Evolutionary conservation across 306 rosid genomes (phyloP).

Genomic region (Macrotyloma uniflorum): DNA sequence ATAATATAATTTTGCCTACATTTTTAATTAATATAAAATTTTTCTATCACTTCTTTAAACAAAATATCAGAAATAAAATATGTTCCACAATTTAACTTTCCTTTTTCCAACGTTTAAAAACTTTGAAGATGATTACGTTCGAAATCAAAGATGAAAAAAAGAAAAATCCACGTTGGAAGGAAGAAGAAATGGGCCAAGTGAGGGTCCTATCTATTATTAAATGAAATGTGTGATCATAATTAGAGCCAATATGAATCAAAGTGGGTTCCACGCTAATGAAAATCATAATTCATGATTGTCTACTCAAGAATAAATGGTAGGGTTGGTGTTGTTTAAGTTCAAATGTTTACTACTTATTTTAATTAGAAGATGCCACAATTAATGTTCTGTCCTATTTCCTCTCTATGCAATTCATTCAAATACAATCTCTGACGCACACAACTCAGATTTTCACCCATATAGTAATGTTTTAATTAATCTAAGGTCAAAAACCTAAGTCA

Average conservation of each 20-base stretch:
- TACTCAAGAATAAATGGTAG: conserved; percentile 28
- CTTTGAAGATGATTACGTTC: not conserved
- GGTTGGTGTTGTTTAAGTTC: conserved; percentile 24
- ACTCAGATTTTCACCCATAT: too few species aligned
- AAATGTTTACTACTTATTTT: not conserved
- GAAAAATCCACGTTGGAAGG: not conserved
- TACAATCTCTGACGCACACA: too few species aligned
- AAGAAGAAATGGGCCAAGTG: conserved; percentile 2
- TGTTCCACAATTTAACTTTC: not conserved
- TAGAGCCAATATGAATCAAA: conserved; percentile 7
- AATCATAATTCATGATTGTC: conserved; percentile 34
- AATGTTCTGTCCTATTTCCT: not conserved
- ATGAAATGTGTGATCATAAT: conserved; percentile 27
- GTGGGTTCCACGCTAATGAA: conserved; percentile 41
- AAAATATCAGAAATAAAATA: not conserved
- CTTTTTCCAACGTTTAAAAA: conserved; percentile 3
- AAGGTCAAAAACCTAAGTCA: too few species aligned
- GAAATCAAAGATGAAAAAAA: not conserved
- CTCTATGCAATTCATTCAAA: not conserved
- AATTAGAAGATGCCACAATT: not conserved
- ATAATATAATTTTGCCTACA: too few species aligned
- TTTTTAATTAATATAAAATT: too few species aligned
- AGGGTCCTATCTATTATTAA: conserved; percentile 3
- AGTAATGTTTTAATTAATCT: not conserved
- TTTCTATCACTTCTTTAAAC: too few species aligned